phyloP scores from a whole-genome alignment of 345 rosid genomes.

The Cardamine occulta region DNA sequence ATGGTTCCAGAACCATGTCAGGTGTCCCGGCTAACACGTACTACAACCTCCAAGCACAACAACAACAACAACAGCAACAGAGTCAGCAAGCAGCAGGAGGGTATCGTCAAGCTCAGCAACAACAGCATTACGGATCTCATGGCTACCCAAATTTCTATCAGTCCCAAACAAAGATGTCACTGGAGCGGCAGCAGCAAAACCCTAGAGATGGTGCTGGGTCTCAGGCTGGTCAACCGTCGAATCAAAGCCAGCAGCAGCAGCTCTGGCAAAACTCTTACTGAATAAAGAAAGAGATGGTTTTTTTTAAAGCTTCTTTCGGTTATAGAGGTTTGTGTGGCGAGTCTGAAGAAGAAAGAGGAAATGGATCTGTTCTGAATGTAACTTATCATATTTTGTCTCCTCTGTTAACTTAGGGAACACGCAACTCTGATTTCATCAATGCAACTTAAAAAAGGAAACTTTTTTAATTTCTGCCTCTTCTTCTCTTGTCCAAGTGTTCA shows the following conservation, averaged over 20 bases:
- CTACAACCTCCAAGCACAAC: constrained; percentile 92
- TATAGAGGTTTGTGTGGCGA: constrained; percentile 37
- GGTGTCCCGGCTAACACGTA: constrained; percentile 76
- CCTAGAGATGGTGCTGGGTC: constrained; percentile 69
- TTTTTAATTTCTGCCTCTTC: not conserved
- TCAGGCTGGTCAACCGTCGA: constrained; percentile 76
- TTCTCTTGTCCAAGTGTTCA: not conserved
- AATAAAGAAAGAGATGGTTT: constrained; percentile 32
- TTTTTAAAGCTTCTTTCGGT: constrained; percentile 22
- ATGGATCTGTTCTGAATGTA: constrained; percentile 37
- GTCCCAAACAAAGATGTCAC: constrained; percentile 70
- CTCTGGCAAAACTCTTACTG: constrained; percentile 95
- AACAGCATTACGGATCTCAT: constrained; percentile 76
- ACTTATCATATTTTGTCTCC: constrained; percentile 22
- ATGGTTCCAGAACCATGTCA: constrained; percentile 73
- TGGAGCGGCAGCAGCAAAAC: constrained; percentile 93
- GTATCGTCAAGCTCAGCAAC: constrained; percentile 84
- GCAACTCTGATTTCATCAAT: constrained; percentile 26
- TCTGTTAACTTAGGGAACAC: constrained; percentile 27
- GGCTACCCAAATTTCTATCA: constrained; percentile 92
- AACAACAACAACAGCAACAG: constrained; percentile 43
- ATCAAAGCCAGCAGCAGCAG: constrained; percentile 92
- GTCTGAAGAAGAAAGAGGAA: constrained; percentile 20
- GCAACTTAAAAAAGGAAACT: not conserved
- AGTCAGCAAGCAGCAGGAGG: constrained; percentile 52